A percentile compares a stretch with the other conserved stretches of the same genome.
Evolutionary conservation across 805 yeast genomes (phyloP).

Genomic region (Wickerhamomyces strasburgensis): DNA sequence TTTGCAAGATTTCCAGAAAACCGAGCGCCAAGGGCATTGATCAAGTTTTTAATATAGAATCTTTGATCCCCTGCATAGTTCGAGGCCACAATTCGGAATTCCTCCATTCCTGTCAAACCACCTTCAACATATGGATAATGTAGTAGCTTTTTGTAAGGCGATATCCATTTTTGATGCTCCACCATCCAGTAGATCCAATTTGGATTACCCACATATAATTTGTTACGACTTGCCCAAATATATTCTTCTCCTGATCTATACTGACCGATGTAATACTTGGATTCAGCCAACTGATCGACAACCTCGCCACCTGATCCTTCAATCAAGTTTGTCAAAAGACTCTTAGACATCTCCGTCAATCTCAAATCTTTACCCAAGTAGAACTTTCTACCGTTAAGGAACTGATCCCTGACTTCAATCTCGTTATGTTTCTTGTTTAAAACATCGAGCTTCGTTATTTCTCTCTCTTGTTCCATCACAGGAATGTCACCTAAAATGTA

Average conservation of each 20-base stretch:
- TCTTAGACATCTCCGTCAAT: slow-evolving; percentile 39
- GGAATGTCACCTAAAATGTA: slow-evolving; percentile 32
- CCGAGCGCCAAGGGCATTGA: slow-evolving; percentile 66
- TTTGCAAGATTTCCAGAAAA: slow-evolving; percentile 63
- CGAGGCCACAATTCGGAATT: slow-evolving; percentile 60
- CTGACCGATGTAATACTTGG: slow-evolving; percentile 56
- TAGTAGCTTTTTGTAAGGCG: slow-evolving; percentile 52
- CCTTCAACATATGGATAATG: slow-evolving; percentile 59
- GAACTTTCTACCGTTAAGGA: slow-evolving; percentile 42
- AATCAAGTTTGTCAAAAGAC: slow-evolving; percentile 41
- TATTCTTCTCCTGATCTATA: slow-evolving; percentile 57
- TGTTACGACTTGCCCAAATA: slow-evolving; percentile 36
- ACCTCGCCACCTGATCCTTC: slow-evolving; percentile 51
- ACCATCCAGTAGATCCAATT: slow-evolving; percentile 74
- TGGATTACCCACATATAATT: slow-evolving; percentile 54
- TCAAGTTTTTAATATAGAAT: slow-evolving; percentile 58
- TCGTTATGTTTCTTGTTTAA: slow-evolving; percentile 8
- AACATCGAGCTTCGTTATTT: slow-evolving; percentile 12
- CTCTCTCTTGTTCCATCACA: slow-evolving; percentile 5
- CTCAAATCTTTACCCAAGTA: slow-evolving; percentile 52
- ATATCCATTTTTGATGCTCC: slow-evolving; percentile 46
- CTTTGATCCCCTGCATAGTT: slow-evolving; percentile 87
- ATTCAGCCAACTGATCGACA: slow-evolving; percentile 23
- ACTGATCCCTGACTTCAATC: slow-evolving; percentile 13
- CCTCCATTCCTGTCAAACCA: slow-evolving; percentile 49